Conservation (phyloP, 805 yeast species). For the Schizosaccharomyces cryophilus region DNA sequence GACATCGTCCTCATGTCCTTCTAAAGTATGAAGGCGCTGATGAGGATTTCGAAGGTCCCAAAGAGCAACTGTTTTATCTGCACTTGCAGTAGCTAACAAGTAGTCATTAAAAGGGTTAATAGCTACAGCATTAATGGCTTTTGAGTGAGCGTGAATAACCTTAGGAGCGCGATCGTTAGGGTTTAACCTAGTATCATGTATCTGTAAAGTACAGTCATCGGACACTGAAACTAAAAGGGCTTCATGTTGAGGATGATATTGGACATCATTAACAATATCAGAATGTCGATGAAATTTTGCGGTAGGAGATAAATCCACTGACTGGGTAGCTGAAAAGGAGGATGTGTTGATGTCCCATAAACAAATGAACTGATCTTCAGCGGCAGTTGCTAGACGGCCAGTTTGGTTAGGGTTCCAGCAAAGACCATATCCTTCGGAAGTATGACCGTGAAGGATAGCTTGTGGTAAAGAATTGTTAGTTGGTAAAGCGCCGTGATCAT, state of each 20-base stretch:
- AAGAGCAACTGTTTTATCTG: slow-evolving; percentile 44
- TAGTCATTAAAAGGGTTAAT: slow-evolving; percentile 32
- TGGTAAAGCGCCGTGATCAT: slow-evolving; percentile 42
- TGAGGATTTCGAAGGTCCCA: slow-evolving; percentile 50
- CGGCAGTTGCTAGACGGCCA: slow-evolving; percentile 32
- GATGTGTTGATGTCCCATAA: slow-evolving; percentile 34
- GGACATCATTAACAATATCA: slow-evolving; percentile 40
- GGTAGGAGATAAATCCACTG: slow-evolving; percentile 18
- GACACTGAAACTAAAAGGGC: slow-evolving; percentile 42
- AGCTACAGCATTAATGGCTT: slow-evolving; percentile 41
- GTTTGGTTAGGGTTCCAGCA: slow-evolving; percentile 31
- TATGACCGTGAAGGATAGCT: slow-evolving; percentile 29
- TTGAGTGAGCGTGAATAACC: slow-evolving; percentile 26
- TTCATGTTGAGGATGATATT: slow-evolving; percentile 25
- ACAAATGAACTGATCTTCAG: slow-evolving; percentile 43
- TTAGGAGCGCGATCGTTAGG: slow-evolving; percentile 15
- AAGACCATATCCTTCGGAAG: slow-evolving; percentile 42
- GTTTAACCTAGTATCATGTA: slow-evolving; percentile 33
- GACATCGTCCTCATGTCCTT: slow-evolving; percentile 38
- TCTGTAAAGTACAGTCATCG: slow-evolving; percentile 37
- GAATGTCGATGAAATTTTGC: slow-evolving; percentile 26
- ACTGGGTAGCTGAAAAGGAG: slow-evolving; percentile 1
- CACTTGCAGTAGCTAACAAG: slow-evolving; percentile 51
- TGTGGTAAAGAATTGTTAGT: slow-evolving; percentile 24
- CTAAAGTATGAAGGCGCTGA: slow-evolving; percentile 35